Evolutionary conservation across 2,329 filamentous ascomycete genomes (phyloP).

Genomic region (Aspergillus fischeri): DNA sequence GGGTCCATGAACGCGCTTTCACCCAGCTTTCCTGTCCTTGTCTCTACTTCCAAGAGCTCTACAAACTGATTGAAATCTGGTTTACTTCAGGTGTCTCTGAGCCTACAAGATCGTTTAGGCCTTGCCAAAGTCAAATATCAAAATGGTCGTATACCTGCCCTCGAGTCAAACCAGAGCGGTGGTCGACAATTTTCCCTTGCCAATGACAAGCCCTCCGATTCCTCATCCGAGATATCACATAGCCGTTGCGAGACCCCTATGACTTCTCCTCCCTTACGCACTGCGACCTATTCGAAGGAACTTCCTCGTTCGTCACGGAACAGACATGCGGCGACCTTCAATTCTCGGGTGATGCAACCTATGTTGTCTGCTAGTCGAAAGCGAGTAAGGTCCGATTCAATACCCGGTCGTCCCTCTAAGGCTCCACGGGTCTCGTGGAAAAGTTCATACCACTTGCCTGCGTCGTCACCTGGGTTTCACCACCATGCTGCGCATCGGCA

Average conservation of each 20-base stretch:
- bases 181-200: conserved; percentile 61
- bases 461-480: conserved; percentile 82
- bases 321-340: conserved; percentile 42
- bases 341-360: conserved; percentile 40
- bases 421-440: conserved; percentile 67
- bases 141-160: conserved; percentile 85
- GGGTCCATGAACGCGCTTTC: not conserved
- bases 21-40: not conserved
- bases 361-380: conserved; percentile 56
- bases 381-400: conserved; percentile 65
- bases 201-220: conserved; percentile 78
- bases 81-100: conserved; percentile 73
- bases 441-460: conserved; percentile 67
- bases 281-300: conserved; percentile 79
- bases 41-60: not conserved
- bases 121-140: conserved; percentile 97
- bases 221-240: conserved; percentile 78
- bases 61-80: not conserved
- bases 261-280: conserved; percentile 81
- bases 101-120: conserved; percentile 87
- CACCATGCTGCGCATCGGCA: conserved; percentile 71
- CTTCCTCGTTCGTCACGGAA: conserved; percentile 54
- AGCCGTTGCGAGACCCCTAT: conserved; percentile 47
- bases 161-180: conserved; percentile 69
- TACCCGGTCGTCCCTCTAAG: conserved; percentile 52